Evolutionary conservation across 108 stramenopile species (phyloP).

Genomic region (Nannochloropsis salina): DNA sequence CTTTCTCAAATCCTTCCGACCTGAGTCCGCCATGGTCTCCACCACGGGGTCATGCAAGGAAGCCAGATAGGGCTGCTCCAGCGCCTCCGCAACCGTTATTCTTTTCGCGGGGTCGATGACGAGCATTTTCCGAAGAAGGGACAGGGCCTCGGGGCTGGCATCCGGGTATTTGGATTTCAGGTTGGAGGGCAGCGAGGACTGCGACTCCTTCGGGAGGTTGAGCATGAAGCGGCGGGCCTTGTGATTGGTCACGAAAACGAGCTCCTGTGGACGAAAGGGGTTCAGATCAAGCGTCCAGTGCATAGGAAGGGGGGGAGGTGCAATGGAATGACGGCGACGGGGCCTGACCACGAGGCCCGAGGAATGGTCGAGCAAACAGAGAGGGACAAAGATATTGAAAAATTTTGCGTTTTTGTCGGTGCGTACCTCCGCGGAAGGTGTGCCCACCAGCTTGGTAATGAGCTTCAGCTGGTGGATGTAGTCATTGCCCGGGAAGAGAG

Average conservation of each 20-base stretch:
- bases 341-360: not conserved
- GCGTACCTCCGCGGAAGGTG: constrained; percentile 75
- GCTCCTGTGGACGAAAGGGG: not conserved
- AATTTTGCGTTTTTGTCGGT: constrained; percentile 42
- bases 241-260: not conserved
- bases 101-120: constrained; percentile 76
- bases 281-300: not conserved
- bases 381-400: not conserved
- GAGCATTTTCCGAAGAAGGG: constrained; percentile 71
- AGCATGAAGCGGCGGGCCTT: constrained; percentile 53
- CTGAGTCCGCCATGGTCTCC: constrained; percentile 43
- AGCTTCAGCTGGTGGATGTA: constrained; percentile 93
- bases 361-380: not conserved
- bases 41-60: constrained; percentile 49
- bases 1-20: not conserved
- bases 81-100: constrained; percentile 77
- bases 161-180: constrained; percentile 44
- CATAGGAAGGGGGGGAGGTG: not conserved
- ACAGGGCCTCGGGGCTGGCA: constrained; percentile 62
- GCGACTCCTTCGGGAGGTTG: constrained; percentile 39
- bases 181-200: constrained; percentile 26
- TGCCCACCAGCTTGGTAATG: constrained; percentile 63
- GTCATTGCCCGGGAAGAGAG: constrained; percentile 96
- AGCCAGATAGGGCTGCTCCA: constrained; percentile 62
- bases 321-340: not conserved